phyloP scores from a whole-genome alignment of 345 rosid genomes.

The Gossypium anomalum region DNA sequence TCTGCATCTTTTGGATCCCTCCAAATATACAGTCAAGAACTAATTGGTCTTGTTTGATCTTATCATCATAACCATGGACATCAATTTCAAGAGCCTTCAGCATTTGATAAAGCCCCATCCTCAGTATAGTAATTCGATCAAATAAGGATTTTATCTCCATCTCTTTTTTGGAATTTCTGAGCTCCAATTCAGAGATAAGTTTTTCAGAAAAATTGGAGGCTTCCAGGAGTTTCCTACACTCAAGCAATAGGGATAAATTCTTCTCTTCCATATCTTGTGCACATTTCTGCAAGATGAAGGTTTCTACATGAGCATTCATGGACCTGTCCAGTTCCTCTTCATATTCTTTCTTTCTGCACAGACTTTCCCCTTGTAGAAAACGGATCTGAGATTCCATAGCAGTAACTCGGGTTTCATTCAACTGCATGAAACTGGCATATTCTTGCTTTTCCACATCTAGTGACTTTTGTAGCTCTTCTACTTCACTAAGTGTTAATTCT shows the following conservation, averaged over 20 bases:
- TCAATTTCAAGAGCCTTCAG: conserved; percentile 44
- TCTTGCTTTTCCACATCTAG: conserved; percentile 52
- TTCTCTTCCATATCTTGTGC: conserved; percentile 62
- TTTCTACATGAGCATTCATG: conserved; percentile 52
- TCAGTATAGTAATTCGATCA: conserved; percentile 47
- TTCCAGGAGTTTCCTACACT: conserved; percentile 49
- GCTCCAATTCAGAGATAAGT: conserved; percentile 49
- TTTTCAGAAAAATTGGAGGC: conserved; percentile 55
- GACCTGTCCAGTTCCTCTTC: conserved; percentile 64
- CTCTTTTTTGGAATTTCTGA: conserved; percentile 46
- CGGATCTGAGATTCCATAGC: conserved; percentile 51
- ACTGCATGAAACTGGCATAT: conserved; percentile 40
- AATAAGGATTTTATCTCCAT: conserved; percentile 48
- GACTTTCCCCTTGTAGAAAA: conserved; percentile 52
- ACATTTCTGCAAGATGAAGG: conserved; percentile 60
- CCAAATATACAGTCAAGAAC: conserved; percentile 32
- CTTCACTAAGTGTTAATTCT: conserved; percentile 43
- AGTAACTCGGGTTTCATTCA: conserved; percentile 39
- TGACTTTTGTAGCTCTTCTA: conserved; percentile 43
- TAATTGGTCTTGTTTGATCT: conserved; percentile 38
- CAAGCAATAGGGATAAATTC: conserved; percentile 45
- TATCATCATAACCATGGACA: conserved; percentile 30
- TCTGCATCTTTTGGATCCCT: conserved; percentile 53
- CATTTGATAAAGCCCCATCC: conserved; percentile 48
- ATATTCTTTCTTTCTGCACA: conserved; percentile 49